These are phyloP conservation scores for Mycena albidolilacea DNA, from an alignment of 768 basidiomycete species.

Conservation along the genomic window DNA sequence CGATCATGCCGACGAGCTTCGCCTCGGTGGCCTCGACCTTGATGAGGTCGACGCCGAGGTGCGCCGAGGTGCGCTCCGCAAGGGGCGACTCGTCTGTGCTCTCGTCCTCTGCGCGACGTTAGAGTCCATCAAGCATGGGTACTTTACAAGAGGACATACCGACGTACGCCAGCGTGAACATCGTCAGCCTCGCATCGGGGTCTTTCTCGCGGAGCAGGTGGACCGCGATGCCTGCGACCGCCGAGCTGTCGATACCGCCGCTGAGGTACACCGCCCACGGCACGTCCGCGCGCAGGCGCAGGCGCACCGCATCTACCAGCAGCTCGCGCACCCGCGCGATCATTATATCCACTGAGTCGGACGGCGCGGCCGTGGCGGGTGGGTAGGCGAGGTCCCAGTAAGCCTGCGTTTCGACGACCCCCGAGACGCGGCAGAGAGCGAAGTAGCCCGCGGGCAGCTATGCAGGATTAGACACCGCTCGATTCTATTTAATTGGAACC, in stretches of 20 bases:
- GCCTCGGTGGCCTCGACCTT: constrained; percentile 29
- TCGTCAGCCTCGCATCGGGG: constrained; percentile 24
- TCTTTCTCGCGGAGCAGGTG: constrained; percentile 33
- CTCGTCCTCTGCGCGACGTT: constrained; percentile 15
- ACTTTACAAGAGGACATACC: too few relatives aligned
- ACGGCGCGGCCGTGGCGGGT: background rate
- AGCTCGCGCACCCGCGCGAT: constrained; percentile 23
- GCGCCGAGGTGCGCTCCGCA: constrained; percentile 19
- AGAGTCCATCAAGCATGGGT: too few relatives aligned
- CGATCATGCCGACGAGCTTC: constrained; percentile 20
- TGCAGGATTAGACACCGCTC: background rate
- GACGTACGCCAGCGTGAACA: constrained; percentile 34
- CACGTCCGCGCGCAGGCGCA: constrained; percentile 37
- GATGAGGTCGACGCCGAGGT: constrained; percentile 27
- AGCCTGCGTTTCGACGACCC: constrained; percentile 15
- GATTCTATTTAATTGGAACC: background rate
- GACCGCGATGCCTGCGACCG: constrained; percentile 37
- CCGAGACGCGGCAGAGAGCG: constrained; percentile 19
- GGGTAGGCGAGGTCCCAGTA: constrained; percentile 40
- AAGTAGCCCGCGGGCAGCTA: constrained; percentile 27
- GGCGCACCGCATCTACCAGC: constrained; percentile 31
- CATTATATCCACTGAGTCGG: constrained; percentile 24
- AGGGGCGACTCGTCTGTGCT: background rate
- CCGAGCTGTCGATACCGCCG: constrained; percentile 39
- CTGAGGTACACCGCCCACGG: constrained; percentile 39